A percentile compares a stretch with the other conserved stretches of the same genome.
Evolutionary conservation across 2,329 filamentous ascomycete species (phyloP).

Genomic region (Arthroderma uncinatum): DNA sequence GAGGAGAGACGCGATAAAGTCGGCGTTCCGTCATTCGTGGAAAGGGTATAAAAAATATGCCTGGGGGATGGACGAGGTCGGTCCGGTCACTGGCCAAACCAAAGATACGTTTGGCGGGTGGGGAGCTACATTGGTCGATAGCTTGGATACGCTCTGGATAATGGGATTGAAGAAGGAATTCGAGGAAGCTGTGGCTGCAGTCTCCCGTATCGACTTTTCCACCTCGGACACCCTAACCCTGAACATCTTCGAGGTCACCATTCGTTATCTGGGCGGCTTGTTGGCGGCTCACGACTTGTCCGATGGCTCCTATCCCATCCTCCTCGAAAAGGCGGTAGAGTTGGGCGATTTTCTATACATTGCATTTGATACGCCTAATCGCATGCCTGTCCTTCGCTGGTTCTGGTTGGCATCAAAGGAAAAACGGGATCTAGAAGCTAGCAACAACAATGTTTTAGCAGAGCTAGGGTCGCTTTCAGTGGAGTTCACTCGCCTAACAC

Average conservation of each 20-base stretch:
- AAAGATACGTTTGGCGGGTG: conserved; percentile 53
- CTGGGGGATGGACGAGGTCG: conserved; percentile 50
- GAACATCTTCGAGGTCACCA: conserved; percentile 43
- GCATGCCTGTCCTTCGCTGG: conserved; percentile 18
- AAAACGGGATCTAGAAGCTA: conserved; percentile 20
- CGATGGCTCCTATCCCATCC: conserved; percentile 28
- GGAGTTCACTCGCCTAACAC: conserved; percentile 33
- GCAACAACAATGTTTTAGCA: conserved; percentile 20
- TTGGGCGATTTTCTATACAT: conserved; percentile 45
- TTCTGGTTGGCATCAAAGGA: conserved; percentile 19
- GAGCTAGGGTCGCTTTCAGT: conserved; percentile 32
- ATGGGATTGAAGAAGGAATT: conserved; percentile 51
- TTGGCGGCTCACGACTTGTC: conserved; percentile 45
- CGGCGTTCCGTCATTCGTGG: conserved; percentile 48
- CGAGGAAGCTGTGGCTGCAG: conserved; percentile 41
- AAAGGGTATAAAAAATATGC: conserved; percentile 50
- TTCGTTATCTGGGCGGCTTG: conserved; percentile 45
- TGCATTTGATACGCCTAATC: conserved; percentile 26
- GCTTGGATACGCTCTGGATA: conserved; percentile 52
- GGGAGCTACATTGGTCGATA: conserved; percentile 50
- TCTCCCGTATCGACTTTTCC: conserved; percentile 46
- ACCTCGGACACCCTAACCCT: conserved; percentile 21
- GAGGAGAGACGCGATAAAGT: conserved; percentile 38
- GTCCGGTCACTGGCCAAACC: conserved; percentile 43
- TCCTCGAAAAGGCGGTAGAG: conserved; percentile 44